Percentiles rank a stretch among this genome's conserved stretches.
phyloP scores from a whole-genome alignment of 768 basidiomycete species.

The Agrocybe pediades region DNA sequence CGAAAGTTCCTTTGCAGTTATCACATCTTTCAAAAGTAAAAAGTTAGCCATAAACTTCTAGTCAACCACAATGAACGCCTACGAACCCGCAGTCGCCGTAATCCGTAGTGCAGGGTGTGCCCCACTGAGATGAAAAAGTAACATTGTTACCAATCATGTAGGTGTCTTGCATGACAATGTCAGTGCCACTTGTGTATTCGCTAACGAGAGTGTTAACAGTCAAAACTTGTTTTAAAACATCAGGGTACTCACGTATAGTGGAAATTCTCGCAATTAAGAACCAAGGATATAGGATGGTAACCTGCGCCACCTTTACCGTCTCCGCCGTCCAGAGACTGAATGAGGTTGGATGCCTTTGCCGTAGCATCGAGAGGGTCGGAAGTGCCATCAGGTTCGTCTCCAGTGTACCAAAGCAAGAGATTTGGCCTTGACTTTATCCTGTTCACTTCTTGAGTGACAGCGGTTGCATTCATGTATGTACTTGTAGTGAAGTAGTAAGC shows the following conservation, averaged over 20 bases:
- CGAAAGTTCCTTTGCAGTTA: constrained; percentile 68
- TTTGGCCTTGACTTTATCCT: constrained; percentile 67
- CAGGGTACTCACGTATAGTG: constrained; percentile 44
- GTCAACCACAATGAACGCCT: background rate
- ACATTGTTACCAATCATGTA: constrained; percentile 64
- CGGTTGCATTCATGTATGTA: constrained; percentile 64
- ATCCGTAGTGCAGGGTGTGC: constrained; percentile 60
- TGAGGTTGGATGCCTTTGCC: constrained; percentile 49
- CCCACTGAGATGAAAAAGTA: constrained; percentile 61
- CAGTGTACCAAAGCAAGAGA: constrained; percentile 74
- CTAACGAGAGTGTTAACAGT: constrained; percentile 19
- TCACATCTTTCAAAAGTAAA: constrained; percentile 38
- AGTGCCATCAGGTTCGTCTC: constrained; percentile 74
- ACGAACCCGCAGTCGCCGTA: constrained; percentile 77
- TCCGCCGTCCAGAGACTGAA: constrained; percentile 58
- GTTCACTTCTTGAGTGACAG: constrained; percentile 70
- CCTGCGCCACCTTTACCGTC: constrained; percentile 49
- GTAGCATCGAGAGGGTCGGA: constrained; percentile 69
- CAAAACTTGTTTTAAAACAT: background rate
- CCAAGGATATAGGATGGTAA: constrained; percentile 68
- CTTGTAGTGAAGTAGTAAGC: constrained; percentile 26
- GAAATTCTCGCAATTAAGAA: constrained; percentile 69
- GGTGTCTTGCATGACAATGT: constrained; percentile 71
- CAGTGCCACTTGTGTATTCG: constrained; percentile 56
- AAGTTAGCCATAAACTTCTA: too few species aligned